Conservation (phyloP, 148 eudicot genomes). For the Silene uniflora region DNA sequence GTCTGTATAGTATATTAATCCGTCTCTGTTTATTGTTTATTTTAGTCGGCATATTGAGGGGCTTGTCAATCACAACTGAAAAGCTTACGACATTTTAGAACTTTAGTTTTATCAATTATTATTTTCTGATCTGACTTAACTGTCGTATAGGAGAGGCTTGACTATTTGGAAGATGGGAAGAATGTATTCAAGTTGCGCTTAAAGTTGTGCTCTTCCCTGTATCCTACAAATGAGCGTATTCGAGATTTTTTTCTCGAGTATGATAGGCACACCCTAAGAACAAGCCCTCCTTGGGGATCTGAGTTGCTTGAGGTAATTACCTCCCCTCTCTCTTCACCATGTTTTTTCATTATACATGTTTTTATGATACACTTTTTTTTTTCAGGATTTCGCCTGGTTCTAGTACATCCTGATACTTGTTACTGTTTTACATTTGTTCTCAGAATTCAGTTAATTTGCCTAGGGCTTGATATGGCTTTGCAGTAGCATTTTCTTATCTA, state of each 20-base stretch:
- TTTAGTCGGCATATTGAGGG: too few relatives aligned
- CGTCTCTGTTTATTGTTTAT: too few relatives aligned
- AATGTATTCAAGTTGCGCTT: conserved; percentile 74
- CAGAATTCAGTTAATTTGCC: not conserved
- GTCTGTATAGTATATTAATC: too few relatives aligned
- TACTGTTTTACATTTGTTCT: not conserved
- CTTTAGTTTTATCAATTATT: not conserved
- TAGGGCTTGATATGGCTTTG: not conserved
- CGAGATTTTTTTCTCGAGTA: conserved; percentile 97
- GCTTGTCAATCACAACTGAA: too few relatives aligned
- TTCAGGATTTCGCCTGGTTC: not conserved
- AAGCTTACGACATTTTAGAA: not conserved
- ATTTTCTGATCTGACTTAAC: conserved; percentile 16
- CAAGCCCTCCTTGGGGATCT: conserved; percentile 99
- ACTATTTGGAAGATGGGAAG: conserved; percentile 95
- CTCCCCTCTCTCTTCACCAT: not conserved
- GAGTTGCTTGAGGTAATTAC: conserved; percentile 91
- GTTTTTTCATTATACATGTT: not conserved
- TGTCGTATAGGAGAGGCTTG: conserved; percentile 71
- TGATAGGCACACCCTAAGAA: conserved; percentile 92
- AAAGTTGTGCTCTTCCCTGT: conserved; percentile 86
- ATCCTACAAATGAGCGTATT: conserved; percentile 86
- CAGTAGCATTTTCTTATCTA: not conserved
- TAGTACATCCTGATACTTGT: not conserved
- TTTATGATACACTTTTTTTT: not conserved